Evolutionary conservation across 2,329 filamentous ascomycete species (phyloP), one percentile per base, ranked within the genome.

Genomic region (Pseudogymnoascus sp.): DNA sequence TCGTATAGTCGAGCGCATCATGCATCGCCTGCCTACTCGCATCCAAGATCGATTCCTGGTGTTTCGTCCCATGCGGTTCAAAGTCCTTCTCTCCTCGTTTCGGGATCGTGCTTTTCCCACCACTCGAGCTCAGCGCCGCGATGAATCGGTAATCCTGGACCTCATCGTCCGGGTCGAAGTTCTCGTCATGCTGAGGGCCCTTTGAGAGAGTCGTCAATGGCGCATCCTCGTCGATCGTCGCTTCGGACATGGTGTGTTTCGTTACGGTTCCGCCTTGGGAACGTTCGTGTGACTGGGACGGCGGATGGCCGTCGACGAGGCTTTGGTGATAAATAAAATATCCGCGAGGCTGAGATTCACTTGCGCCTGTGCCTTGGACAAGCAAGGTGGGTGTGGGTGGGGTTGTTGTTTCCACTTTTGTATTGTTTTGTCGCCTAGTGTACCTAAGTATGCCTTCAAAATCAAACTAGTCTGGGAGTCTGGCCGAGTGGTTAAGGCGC

Each of bases 11-110:
- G 63, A 98, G 82, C 2, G 93, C 93, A 70, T 92, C 87, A 76
- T 96, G 90, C 89, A 99, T 95, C 19, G 93, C 93, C 69, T 84
- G 82, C 63, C 93, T 87, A 67, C 92, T 96, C 57, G 90, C 85
- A 72, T 92, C 89, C 62, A 99, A 86, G 7, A 88, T 85, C 64
- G 84, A 82, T 68, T 88, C 86, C 76, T 99, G 95, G 34, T 90
- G 85, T 34, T 85, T 84, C 2, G 95, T 98, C 60, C 90, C 90
- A 77, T 98, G 92, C 28, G 90, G 88, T 77, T 98, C 95, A 75
- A 97, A 99, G 78, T 99, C 95, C 76, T 99, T 99, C 75, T 96
- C 92, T 66, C 95, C 95, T 68, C 92, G 91, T 69, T 93, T 92
- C 37, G 96, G 92, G 10, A 93, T 83, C 70, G 86, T 85, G 61